phyloP scores from a whole-genome alignment of 257 asterid genomes.

The Vinca minor region DNA sequence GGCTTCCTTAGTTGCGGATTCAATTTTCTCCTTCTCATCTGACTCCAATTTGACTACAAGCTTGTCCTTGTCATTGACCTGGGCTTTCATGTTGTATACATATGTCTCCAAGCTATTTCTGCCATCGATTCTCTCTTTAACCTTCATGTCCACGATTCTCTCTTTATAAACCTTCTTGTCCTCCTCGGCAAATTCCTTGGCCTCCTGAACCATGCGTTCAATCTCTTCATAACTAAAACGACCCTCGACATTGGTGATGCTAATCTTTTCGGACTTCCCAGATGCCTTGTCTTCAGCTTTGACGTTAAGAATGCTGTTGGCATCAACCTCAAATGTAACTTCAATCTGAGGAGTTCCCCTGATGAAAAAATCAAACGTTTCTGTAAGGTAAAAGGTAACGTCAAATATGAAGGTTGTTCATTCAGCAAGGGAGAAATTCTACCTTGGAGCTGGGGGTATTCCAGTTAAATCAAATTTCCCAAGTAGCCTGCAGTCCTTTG shows the following conservation, averaged over 20 bases:
- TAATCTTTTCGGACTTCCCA: conserved; percentile 44
- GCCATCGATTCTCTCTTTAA: conserved; percentile 46
- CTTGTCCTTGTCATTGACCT: conserved; percentile 72
- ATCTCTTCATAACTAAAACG: conserved; percentile 51
- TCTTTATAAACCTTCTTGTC: conserved; percentile 49
- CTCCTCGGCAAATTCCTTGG: conserved; percentile 55
- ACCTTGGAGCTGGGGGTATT: conserved; percentile 79
- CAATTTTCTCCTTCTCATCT: conserved; percentile 70
- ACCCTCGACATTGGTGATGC: conserved; percentile 51
- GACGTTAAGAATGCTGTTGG: conserved; percentile 63
- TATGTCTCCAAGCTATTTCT: conserved; percentile 69
- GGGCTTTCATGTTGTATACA: conserved; percentile 76
- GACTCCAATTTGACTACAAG: conserved; percentile 61
- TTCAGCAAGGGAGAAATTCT: not conserved
- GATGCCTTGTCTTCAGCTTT: conserved; percentile 58
- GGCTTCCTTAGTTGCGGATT: conserved; percentile 63
- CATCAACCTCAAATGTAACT: conserved; percentile 77
- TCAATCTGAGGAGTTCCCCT: conserved; percentile 90
- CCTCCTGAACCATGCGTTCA: conserved; percentile 47
- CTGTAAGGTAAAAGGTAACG: not conserved
- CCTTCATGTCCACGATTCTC: conserved; percentile 48
- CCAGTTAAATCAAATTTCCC: conserved; percentile 76
- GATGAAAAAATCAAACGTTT: conserved; percentile 6
- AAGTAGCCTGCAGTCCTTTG: conserved; percentile 72
- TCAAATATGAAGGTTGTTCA: not conserved